Conservation (phyloP, 2,329 filamentous ascomycete genomes). For the Apiospora kogelbergensis region DNA sequence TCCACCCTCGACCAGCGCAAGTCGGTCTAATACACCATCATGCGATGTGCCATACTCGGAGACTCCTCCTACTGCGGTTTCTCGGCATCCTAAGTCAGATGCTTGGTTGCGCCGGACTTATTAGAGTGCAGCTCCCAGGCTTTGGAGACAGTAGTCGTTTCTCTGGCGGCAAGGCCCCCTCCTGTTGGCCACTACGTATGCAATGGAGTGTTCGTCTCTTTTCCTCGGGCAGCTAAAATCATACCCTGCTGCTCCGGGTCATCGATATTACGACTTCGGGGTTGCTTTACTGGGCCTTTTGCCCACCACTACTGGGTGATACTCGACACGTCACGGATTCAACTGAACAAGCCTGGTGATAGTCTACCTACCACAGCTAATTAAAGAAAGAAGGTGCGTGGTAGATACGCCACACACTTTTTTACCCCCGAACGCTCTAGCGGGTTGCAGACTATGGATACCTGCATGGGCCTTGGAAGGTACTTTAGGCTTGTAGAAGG, state of each 20-base stretch:
- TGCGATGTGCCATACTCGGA: not conserved
- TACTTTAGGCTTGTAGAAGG: not conserved
- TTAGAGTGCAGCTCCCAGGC: not conserved
- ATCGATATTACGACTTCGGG: not conserved
- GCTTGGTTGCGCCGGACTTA: not conserved
- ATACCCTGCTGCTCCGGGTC: constrained; percentile 3
- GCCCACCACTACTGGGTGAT: constrained; percentile 3
- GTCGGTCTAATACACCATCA: constrained; percentile 3
- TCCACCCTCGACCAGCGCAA: not conserved
- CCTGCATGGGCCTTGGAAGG: not conserved
- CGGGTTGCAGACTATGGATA: not conserved
- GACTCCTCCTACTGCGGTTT: not conserved
- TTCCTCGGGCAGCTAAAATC: not conserved
- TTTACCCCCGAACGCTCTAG: constrained; percentile 1
- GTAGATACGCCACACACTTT: not conserved
- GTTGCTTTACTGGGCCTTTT: not conserved
- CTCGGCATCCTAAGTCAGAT: not conserved
- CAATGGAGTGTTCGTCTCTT: not conserved
- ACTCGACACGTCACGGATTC: constrained; percentile 6
- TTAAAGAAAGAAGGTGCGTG: constrained; percentile 1
- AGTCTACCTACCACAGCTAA: not conserved
- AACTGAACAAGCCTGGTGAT: not conserved
- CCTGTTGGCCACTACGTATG: not conserved
- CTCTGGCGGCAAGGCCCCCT: not conserved
- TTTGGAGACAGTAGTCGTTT: constrained; percentile 4